These are phyloP conservation scores for Sclerospora graminicola DNA, from an alignment of 352 stramenopile species.

Conservation along the genomic window DNA sequence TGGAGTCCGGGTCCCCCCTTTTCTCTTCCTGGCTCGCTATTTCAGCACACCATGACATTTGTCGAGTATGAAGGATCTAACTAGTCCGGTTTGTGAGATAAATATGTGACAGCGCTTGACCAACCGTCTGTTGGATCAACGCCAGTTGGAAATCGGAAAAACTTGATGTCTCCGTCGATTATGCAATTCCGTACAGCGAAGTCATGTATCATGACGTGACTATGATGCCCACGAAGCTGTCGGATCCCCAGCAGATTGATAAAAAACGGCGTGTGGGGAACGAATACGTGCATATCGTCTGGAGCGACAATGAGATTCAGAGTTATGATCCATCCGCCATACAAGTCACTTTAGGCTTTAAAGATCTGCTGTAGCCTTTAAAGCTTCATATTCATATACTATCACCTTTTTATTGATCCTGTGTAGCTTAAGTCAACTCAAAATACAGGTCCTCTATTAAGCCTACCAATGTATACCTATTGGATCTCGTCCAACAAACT, in stretches of 20 bases:
- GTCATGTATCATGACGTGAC: conserved; percentile 85
- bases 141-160: conserved; percentile 18
- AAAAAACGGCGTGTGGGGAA: conserved; percentile 87
- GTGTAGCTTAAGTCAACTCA: no score
- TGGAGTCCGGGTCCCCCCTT: conserved; percentile 13
- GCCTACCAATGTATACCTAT: no score
- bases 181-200: conserved; percentile 71
- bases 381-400: no score
- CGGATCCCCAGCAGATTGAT: conserved; percentile 79
- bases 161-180: conserved; percentile 23
- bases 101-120: conserved; percentile 67
- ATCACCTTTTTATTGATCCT: no score
- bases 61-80: conserved; percentile 62
- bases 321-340: conserved; percentile 77
- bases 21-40: conserved; percentile 42
- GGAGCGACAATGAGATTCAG: conserved; percentile 69
- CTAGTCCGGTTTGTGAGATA: conserved; percentile 52
- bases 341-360: conserved; percentile 86
- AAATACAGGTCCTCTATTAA: no score
- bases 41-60: conserved; percentile 58
- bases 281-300: conserved; percentile 82
- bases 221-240: conserved; percentile 77
- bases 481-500: no score
- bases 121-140: conserved; percentile 19
- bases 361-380: no score